These are phyloP conservation scores for Misopates orontium DNA, from an alignment of 257 asterid genomes.

Conservation along the genomic window DNA sequence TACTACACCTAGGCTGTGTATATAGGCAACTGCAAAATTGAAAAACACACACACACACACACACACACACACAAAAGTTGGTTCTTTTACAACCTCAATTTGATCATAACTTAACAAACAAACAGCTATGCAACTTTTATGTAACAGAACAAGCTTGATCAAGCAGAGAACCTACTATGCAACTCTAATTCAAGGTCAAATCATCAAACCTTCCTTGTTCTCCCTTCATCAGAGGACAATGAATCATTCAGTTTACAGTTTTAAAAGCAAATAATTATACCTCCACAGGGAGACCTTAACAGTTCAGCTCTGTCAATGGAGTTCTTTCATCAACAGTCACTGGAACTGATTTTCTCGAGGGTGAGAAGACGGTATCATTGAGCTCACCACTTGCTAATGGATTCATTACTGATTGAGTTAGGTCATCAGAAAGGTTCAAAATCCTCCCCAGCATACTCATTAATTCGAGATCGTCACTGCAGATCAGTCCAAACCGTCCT, in stretches of 20 bases:
- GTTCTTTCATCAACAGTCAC: conserved; percentile 29
- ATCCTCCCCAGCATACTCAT: conserved; percentile 33
- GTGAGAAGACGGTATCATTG: conserved; percentile 5
- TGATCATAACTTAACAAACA: too few relatives aligned
- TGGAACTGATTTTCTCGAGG: conserved; percentile 34
- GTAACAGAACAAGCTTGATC: too few relatives aligned
- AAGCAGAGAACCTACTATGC: too few relatives aligned
- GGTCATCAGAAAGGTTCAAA: conserved; percentile 27
- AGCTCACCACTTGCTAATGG: conserved; percentile 8
- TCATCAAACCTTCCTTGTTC: background rate
- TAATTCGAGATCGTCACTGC: conserved; percentile 39
- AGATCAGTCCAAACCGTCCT: conserved; percentile 32
- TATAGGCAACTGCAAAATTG: too few relatives aligned
- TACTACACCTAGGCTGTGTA: too few relatives aligned
- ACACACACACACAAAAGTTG: too few relatives aligned
- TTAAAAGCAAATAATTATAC: background rate
- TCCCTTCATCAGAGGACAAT: background rate
- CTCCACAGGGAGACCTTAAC: background rate
- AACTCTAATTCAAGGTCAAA: too few relatives aligned
- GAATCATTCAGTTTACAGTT: conserved; percentile 1
- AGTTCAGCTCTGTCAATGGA: conserved; percentile 41
- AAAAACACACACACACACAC: too few relatives aligned
- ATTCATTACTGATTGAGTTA: conserved; percentile 17
- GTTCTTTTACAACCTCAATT: too few relatives aligned
- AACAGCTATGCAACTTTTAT: too few relatives aligned